Base-by-base conservation (phyloP, 2,329 filamentous ascomycete genomes). In the Fusarium sp. region DNA sequence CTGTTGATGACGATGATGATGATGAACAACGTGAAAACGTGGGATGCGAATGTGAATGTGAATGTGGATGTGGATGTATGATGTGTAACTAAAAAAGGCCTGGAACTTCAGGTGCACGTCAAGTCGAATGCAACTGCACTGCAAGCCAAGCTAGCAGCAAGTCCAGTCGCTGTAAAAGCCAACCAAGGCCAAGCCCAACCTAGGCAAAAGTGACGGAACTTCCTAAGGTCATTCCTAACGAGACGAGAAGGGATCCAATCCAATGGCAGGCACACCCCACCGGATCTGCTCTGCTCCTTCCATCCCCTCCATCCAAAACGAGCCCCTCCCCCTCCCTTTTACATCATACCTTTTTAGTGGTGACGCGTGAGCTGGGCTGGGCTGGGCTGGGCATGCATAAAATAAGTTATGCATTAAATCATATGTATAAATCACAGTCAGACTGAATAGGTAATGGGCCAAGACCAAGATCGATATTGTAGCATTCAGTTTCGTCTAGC, bases 291-390 rank as follows among this genome's bases (percentile, higher is more conserved):
- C 37, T 53, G 26, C 26, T 54, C 55, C 57, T 55, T 57, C 58
- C 46, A 57, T 44, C 45, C 30, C 33, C 46, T 34, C 18, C 42
- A 49, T 30, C 31, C 42, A 49, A 36, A 36, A 57, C 31, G 18
- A 62, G 36, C 69, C 55, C 58, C 68, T 62, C 68, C 69, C 58
- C 69, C 69, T 60, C 67, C 64, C 62, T 70, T 51, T 71, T 74
- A 68, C 72, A 74, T 74, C 72, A 74, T 73, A 63, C 28, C 38
- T 33, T 33, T 50, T 51, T 51, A 15, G 47, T 26, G 26, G 34
- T 51, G 47, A 51, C 47, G 47, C 34, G 46, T 49, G 46, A 49
- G 36, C 15, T 36, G 33, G 31, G 8, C 12, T 41, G 33, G 31
- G 8, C 12, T 41, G 5, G 23, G 30, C 30, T 30, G 30, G 8